Evolutionary conservation across 169 alveolate genomes (phyloP), one percentile per base, ranked within the genome.

Genomic region (Plasmodium chabaudi): DNA sequence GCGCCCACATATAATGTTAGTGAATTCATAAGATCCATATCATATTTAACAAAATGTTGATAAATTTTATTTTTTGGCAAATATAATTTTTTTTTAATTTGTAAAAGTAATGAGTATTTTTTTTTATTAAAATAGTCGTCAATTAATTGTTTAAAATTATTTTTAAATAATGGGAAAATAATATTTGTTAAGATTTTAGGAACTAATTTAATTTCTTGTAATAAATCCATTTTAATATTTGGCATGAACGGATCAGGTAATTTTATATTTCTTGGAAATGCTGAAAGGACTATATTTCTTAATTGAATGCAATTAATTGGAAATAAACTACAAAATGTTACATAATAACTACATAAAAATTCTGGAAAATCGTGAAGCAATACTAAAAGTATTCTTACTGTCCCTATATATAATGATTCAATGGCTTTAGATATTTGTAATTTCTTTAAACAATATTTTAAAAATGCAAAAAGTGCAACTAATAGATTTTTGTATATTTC

Each of bases 341-440:
- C 96, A 92, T 98, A 95, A 95, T 96, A 98, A 57, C 97, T 97
- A 68, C 99, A 97, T 19, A 98, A 92, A 95, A 98, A 98, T 91
- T 99, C 99, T 12, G 99, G 99, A 82, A 93, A 98, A 72, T 98
- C 99, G 92, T 98, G 98, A 77, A 97, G 89, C 88, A 97, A 89
- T 64, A 96, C 95, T 63, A 98, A 93, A 67, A 97, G 95, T 55
- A 97, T 89, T 89, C 98, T 94, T 44, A 96, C 61, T 12, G 94
- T 60, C 57, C 91, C 91, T 86, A 68, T 27, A 71, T 95, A 92
- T 46, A 92, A 75, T 42, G 88, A 15, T 44, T 92, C 91, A 49
- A 92, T 63, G 27, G 77, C 91, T 74, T 65, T 73, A 17, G 94
- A 61, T 73, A 87, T 47, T 15, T 92, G 92, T 61, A 90, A 73